Conservation (phyloP, 148 eudicot species). For the Vaccinium macrocarpon region DNA sequence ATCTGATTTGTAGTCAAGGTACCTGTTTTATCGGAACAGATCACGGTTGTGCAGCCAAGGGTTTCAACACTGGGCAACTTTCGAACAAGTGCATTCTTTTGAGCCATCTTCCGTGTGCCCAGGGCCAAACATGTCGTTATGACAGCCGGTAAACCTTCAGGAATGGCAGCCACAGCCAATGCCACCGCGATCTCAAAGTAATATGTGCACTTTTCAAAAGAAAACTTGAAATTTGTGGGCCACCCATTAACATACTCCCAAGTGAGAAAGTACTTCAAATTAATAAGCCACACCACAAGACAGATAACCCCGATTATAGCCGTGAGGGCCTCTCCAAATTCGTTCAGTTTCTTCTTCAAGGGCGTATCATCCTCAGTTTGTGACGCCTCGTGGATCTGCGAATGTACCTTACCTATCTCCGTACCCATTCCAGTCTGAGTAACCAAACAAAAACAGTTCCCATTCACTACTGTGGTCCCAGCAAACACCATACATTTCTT, state of each 20-base stretch:
- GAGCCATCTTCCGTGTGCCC: constrained; percentile 82
- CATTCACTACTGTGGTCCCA: constrained; percentile 78
- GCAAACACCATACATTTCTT: constrained; percentile 78
- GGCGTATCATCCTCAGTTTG: constrained; percentile 70
- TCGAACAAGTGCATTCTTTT: constrained; percentile 76
- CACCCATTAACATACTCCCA: constrained; percentile 75
- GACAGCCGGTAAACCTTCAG: constrained; percentile 84
- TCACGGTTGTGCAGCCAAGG: constrained; percentile 77
- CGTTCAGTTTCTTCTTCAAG: constrained; percentile 70
- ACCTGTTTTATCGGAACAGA: constrained; percentile 80
- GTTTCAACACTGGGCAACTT: constrained; percentile 84
- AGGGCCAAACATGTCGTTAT: constrained; percentile 83
- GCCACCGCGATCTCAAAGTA: constrained; percentile 84
- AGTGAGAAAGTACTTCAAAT: constrained; percentile 66
- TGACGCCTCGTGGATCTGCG: constrained; percentile 70
- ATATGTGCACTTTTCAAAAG: constrained; percentile 76
- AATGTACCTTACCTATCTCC: constrained; percentile 68
- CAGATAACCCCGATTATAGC: constrained; percentile 63
- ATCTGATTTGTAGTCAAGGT: constrained; percentile 84
- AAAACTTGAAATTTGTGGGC: constrained; percentile 68
- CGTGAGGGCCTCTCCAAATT: constrained; percentile 71
- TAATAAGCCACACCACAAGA: constrained; percentile 65
- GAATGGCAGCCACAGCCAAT: constrained; percentile 79
- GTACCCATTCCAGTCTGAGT: constrained; percentile 63
- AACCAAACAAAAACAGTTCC: constrained; percentile 65